Conservation (phyloP, 1,284 basidiomycete species). For the Sphaerobolus stellatus region DNA sequence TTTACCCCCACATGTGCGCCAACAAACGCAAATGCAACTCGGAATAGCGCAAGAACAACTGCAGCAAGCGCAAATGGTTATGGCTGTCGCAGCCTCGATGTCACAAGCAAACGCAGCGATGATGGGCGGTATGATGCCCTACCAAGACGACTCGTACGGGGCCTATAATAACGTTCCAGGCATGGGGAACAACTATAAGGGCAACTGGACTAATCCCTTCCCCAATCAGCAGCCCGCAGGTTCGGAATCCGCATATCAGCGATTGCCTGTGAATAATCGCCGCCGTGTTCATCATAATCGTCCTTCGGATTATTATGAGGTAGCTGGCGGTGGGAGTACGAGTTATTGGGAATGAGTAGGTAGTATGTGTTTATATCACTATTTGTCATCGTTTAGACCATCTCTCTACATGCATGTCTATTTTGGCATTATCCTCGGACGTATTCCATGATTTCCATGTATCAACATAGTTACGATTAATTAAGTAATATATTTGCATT, state of each 20-base stretch:
- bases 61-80: slow-evolving; percentile 69
- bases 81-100: slow-evolving; percentile 46
- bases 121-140: slow-evolving; percentile 6
- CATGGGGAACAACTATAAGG: slow-evolving; percentile 41
- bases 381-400: background rate
- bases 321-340: slow-evolving; percentile 55
- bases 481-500: background rate
- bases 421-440: background rate
- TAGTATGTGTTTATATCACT: background rate
- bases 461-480: background rate
- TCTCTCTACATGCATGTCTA: background rate
- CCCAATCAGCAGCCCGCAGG: slow-evolving; percentile 60
- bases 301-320: slow-evolving; percentile 78
- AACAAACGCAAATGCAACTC: slow-evolving; percentile 74
- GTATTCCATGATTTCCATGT: background rate
- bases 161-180: slow-evolving; percentile 23
- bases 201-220: slow-evolving; percentile 52
- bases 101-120: slow-evolving; percentile 5
- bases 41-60: slow-evolving; percentile 75
- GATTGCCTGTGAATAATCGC: slow-evolving; percentile 74
- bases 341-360: slow-evolving; percentile 71
- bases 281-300: slow-evolving; percentile 75
- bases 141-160: slow-evolving; percentile 12
- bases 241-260: slow-evolving; percentile 80
- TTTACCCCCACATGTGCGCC: slow-evolving; percentile 67